These are phyloP conservation scores for Backusella macrospora DNA, from an alignment of 192 early-diverging fungal species.

Conservation along the genomic window DNA sequence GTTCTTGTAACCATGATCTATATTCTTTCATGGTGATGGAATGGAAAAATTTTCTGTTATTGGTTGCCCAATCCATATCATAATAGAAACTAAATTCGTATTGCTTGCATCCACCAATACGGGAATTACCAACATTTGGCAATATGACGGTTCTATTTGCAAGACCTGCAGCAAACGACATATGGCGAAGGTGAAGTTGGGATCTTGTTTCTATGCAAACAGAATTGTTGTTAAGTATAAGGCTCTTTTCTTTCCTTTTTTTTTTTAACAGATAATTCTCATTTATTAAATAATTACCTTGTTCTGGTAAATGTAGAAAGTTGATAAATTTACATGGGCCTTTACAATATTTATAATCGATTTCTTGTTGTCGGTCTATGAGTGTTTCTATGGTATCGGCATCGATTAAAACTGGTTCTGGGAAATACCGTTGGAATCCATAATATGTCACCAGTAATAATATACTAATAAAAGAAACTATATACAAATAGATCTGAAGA, in stretches of 20 bases:
- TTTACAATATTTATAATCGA: constrained; percentile 42
- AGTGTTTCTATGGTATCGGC: neutral
- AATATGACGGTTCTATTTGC: constrained; percentile 41
- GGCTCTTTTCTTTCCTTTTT: no score
- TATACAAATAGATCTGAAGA: neutral
- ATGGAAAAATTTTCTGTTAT: constrained; percentile 28
- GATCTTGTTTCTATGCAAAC: constrained; percentile 38
- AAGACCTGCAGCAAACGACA: constrained; percentile 31
- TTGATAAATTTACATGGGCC: constrained; percentile 39
- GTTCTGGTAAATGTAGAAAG: constrained; percentile 35
- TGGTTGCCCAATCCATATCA: constrained; percentile 26
- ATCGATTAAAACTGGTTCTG: neutral
- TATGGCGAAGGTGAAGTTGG: constrained; percentile 39
- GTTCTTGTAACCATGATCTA: constrained; percentile 31
- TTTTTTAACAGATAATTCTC: neutral
- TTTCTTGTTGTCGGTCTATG: neutral
- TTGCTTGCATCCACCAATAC: constrained; percentile 34
- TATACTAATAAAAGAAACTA: neutral
- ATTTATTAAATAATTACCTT: constrained; percentile 32
- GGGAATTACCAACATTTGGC: constrained; percentile 38
- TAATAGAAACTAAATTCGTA: constrained; percentile 42
- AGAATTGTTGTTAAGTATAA: no score
- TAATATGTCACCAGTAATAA: neutral
- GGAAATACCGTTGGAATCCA: neutral
- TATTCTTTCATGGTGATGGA: constrained; percentile 37